Percentiles rank a stretch among this genome's conserved stretches.
phyloP scores from a whole-genome alignment of 1,139 yeast genomes.

The Candida gigantensis region DNA sequence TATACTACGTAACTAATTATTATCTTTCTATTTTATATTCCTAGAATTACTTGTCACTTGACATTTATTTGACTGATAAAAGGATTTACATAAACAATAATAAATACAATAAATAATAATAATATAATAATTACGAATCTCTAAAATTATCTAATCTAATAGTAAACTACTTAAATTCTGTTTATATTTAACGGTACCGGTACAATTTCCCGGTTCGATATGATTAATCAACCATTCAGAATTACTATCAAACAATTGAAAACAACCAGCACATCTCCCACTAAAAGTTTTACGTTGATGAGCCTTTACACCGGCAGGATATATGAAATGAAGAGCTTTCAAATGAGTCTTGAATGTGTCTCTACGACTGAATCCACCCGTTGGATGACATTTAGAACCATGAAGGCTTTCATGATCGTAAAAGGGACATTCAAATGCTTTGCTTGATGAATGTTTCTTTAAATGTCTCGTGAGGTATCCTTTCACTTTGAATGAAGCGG shows the following conservation, averaged over 20 bases:
- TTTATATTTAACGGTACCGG: conserved; percentile 32
- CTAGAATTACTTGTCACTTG: too few species aligned
- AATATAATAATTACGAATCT: too few species aligned
- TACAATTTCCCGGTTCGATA: conserved; percentile 48
- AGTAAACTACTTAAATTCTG: background rate
- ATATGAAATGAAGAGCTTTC: conserved; percentile 57
- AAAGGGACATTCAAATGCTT: conserved; percentile 59
- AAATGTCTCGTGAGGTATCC: conserved; percentile 58
- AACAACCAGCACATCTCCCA: conserved; percentile 62
- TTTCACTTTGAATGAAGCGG: conserved; percentile 52
- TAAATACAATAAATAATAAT: background rate
- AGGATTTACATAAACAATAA: background rate
- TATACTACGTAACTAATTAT: too few species aligned
- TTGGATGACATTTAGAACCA: conserved; percentile 57
- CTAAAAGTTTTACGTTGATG: conserved; percentile 38
- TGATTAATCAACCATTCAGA: conserved; percentile 52
- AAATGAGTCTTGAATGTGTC: conserved; percentile 61
- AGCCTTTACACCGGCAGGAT: conserved; percentile 59
- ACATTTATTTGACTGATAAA: too few species aligned
- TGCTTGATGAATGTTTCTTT: conserved; percentile 51
- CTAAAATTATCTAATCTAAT: background rate
- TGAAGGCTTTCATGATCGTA: conserved; percentile 31
- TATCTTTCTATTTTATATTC: too few species aligned
- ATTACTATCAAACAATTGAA: conserved; percentile 48
- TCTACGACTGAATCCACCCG: conserved; percentile 59